Evolutionary conservation across 73 alveolate genomes (phyloP).

Genomic region (Paramecium sexaurelia): DNA sequence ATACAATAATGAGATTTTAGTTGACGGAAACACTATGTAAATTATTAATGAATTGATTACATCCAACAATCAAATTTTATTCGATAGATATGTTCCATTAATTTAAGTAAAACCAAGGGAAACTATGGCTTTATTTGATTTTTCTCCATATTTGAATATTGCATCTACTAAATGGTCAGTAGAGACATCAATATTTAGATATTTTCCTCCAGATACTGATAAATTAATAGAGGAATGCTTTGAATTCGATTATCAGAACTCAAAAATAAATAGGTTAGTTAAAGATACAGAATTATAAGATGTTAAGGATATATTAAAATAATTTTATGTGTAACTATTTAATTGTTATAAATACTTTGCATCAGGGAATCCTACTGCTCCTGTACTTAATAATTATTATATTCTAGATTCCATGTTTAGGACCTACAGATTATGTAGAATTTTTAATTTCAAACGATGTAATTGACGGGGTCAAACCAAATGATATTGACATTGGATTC

Average conservation of each 20-base stretch:
- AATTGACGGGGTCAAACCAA: not conserved
- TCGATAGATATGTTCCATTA: not conserved
- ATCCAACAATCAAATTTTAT: not conserved
- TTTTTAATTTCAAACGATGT: not conserved
- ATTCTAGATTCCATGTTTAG: not conserved
- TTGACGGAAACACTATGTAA: not conserved
- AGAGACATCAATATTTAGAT: slow-evolving; percentile 15
- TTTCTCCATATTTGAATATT: slow-evolving; percentile 17
- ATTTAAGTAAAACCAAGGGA: not conserved
- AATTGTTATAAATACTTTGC: slow-evolving; percentile 9
- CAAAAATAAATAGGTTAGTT: not conserved
- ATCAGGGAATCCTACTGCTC: slow-evolving; percentile 14
- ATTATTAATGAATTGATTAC: not conserved
- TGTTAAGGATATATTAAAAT: not conserved
- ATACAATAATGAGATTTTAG: not conserved
- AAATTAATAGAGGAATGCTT: not conserved
- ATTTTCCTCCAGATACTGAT: slow-evolving; percentile 35
- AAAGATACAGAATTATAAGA: slow-evolving; percentile 35
- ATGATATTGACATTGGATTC: not conserved
- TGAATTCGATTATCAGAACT: slow-evolving; percentile 13
- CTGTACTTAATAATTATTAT: not conserved
- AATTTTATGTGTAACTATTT: not conserved
- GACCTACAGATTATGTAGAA: not conserved
- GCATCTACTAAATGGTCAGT: slow-evolving; percentile 16
- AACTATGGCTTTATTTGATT: not conserved